Percentiles rank a stretch among this genome's conserved stretches.
Evolutionary conservation across 371 early-diverging fungal species (phyloP).

Genomic region (Choanephora cucurbitarum): DNA sequence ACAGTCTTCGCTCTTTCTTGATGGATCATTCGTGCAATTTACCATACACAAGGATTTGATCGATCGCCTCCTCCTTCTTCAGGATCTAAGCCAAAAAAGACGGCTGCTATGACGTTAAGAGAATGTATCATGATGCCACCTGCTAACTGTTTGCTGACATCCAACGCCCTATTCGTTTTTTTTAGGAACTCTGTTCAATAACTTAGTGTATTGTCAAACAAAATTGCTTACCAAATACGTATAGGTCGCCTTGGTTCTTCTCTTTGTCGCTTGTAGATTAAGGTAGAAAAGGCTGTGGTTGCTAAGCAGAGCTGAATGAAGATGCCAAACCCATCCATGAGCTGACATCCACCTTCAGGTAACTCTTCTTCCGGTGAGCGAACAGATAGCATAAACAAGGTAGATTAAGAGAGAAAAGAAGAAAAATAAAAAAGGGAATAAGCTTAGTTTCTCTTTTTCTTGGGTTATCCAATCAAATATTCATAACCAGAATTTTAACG

Average conservation of each 20-base stretch:
- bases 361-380: conserved; percentile 28
- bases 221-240: conserved; percentile 56
- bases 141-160: conserved; percentile 67
- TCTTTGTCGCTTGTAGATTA: conserved; percentile 62
- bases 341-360: conserved; percentile 49
- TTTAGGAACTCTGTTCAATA: not conserved
- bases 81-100: conserved; percentile 52
- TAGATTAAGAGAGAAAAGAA: conserved; percentile 9
- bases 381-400: not conserved
- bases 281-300: conserved; percentile 63
- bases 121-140: conserved; percentile 67
- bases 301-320: conserved; percentile 63
- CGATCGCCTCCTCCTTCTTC: conserved; percentile 36
- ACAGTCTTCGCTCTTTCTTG: not conserved
- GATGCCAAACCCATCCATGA: conserved; percentile 67
- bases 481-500: too few relatives aligned
- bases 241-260: conserved; percentile 66
- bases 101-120: conserved; percentile 63
- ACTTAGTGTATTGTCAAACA: not conserved
- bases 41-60: conserved; percentile 74
- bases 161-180: conserved; percentile 52
- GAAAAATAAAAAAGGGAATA: conserved; percentile 5
- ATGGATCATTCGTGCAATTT: conserved; percentile 4
- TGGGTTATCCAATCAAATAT: too few relatives aligned
- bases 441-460: not conserved